Conservation (phyloP, 1,284 basidiomycete species). For the Abortiporus biennis region DNA sequence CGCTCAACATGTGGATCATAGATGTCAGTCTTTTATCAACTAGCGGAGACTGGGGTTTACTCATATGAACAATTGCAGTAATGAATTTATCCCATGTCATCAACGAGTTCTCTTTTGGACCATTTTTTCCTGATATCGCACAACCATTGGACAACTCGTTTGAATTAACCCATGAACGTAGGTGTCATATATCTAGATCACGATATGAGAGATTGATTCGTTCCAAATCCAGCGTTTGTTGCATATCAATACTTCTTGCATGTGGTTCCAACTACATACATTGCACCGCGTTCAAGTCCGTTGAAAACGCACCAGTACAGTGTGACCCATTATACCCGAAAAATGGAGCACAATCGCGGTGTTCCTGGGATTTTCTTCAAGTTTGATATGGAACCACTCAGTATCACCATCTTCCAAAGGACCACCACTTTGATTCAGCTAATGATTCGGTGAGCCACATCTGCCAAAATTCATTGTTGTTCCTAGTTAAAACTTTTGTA, state of each 20-base stretch:
- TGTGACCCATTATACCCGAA: slow-evolving; percentile 87
- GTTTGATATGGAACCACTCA: slow-evolving; percentile 91
- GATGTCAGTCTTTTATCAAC: slow-evolving; percentile 38
- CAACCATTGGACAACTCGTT: slow-evolving; percentile 93
- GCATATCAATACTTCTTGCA: slow-evolving; percentile 97
- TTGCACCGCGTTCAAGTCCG: slow-evolving; percentile 56
- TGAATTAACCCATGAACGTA: slow-evolving; percentile 77
- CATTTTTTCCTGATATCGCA: slow-evolving; percentile 91
- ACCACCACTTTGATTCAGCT: slow-evolving; percentile 81
- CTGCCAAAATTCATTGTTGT: slow-evolving; percentile 1
- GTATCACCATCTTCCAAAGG: slow-evolving; percentile 80
- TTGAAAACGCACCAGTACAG: slow-evolving; percentile 91
- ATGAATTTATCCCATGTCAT: slow-evolving; percentile 98
- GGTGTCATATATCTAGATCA: slow-evolving; percentile 38
- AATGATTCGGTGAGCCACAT: slow-evolving; percentile 61
- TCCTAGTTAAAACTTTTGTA: background rate
- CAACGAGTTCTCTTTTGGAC: slow-evolving; percentile 95
- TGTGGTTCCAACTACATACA: slow-evolving; percentile 92
- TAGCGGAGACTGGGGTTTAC: slow-evolving; percentile 1
- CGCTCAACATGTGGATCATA: slow-evolving; percentile 83
- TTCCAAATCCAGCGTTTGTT: slow-evolving; percentile 88
- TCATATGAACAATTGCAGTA: slow-evolving; percentile 44
- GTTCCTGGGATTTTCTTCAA: slow-evolving; percentile 97
- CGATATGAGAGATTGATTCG: slow-evolving; percentile 3
- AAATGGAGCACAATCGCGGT: slow-evolving; percentile 70